Evolutionary conservation across 1,284 basidiomycete genomes (phyloP), one percentile per base, ranked within the genome.

Genomic region (Sporisorium reilianum): DNA sequence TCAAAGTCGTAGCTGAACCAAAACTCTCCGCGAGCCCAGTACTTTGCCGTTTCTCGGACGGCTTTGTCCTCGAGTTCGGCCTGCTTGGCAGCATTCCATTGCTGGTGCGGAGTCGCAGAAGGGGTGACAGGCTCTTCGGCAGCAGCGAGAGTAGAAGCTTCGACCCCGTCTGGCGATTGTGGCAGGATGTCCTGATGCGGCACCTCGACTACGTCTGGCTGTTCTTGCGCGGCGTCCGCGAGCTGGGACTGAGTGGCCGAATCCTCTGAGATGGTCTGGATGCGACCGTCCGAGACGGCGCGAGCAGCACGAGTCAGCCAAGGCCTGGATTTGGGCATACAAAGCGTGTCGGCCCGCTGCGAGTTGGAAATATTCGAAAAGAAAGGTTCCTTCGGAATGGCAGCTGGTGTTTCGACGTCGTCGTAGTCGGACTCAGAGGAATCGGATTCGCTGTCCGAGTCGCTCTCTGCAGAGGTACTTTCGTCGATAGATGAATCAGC

Each of bases 1-100:
- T 89, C 88, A 54, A 86, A 85, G 41, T 87, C 86, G 80, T 85
- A 86, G n/a, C 85, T 85, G 83, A 87, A 76, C 75, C 66, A 80
- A 57, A 81, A 79, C 46, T 81, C 80, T 34, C 80, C 80, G 20
- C 80, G 63, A 1, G 77, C 72, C 59, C 68, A 81, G 38, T 79
- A 75, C 44, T 75, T 68, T 22, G 75, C 72, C 4, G 77, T 79
- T 38, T 80, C 80, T n/a, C 72, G 53, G 12, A 81, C 77, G 0
- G 79, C 72, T 45, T 81, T 81, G 6, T 81, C 80, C 36, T 81
- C 80, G 18, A 81, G 70, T 49, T 81, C 80, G 25, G 68, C 75
- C 34, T 76, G 75, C 18, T 72, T 73, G 11, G 80, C 80, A n/a
- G 76, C 73, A 40, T 76, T 78, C 66, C 69, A 79, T 20, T 61